phyloP scores from a whole-genome alignment of 129 eudicot species.

The Centaurea solstitialis region DNA sequence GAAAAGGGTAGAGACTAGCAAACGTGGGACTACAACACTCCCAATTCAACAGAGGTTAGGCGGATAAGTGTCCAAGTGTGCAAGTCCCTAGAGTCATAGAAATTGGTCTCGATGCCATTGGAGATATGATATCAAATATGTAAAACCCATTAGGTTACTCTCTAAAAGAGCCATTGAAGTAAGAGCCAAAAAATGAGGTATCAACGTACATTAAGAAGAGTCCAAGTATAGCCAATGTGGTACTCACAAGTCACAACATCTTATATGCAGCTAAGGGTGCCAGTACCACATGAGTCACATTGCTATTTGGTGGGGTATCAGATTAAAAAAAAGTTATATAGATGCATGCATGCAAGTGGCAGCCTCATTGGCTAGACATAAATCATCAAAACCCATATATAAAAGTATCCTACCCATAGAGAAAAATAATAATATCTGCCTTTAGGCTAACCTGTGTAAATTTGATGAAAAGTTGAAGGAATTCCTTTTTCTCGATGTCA shows the following conservation, averaged over 20 bases:
- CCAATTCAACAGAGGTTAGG: background rate
- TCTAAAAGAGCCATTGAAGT: background rate
- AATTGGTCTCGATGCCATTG: background rate
- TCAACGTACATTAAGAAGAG: too few relatives aligned
- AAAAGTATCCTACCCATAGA: background rate
- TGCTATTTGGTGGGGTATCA: too few relatives aligned
- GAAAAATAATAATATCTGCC: background rate
- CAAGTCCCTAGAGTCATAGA: background rate
- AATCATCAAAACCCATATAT: background rate
- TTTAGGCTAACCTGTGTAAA: slow-evolving; percentile 61
- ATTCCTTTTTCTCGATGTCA: slow-evolving; percentile 72
- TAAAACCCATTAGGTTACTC: background rate
- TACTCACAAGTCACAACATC: too few relatives aligned
- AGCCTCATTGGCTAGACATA: background rate
- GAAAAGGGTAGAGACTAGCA: too few relatives aligned
- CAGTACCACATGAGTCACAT: too few relatives aligned
- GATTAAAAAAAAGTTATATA: background rate
- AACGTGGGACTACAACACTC: background rate
- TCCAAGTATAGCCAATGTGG: too few relatives aligned
- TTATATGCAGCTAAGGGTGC: too few relatives aligned
- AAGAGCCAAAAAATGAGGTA: too few relatives aligned
- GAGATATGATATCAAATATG: too few relatives aligned
- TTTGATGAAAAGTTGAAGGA: slow-evolving; percentile 66
- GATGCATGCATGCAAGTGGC: background rate
- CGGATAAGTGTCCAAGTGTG: background rate